A percentile compares a stretch with the other conserved stretches of the same genome.
These are phyloP conservation scores for Didymellaceae sp. DNA, from an alignment of 2,329 filamentous ascomycete genomes.

Conservation along the genomic window DNA sequence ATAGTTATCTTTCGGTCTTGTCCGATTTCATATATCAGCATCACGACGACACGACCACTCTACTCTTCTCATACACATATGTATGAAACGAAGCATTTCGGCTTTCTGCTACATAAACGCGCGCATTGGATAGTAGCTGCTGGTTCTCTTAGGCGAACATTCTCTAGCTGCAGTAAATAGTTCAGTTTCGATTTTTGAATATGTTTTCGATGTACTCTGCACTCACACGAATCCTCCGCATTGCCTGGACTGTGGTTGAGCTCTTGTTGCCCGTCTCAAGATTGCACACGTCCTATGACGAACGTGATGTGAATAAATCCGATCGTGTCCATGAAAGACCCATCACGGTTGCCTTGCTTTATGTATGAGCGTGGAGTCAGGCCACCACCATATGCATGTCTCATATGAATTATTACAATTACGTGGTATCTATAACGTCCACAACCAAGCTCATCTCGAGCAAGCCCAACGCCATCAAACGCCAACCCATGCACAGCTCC, in stretches of 20 bases:
- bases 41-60: slow-evolving; percentile 9
- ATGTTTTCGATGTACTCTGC: neutral
- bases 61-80: neutral
- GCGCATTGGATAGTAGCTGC: slow-evolving; percentile 13
- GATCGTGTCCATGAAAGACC: too few relatives aligned
- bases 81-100: neutral
- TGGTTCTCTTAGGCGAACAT: slow-evolving; percentile 11
- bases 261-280: too few relatives aligned
- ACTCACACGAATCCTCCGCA: neutral
- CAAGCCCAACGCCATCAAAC: neutral
- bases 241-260: too few relatives aligned
- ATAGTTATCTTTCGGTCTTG: slow-evolving; percentile 8
- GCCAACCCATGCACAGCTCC: slow-evolving; percentile 4
- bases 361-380: neutral
- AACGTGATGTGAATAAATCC: too few relatives aligned
- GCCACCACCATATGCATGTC: neutral
- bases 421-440: slow-evolving; percentile 10
- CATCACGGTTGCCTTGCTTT: too few relatives aligned
- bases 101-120: slow-evolving; percentile 1
- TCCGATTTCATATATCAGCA: neutral
- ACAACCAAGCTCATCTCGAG: neutral
- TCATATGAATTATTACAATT: slow-evolving; percentile 16
- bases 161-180: slow-evolving; percentile 7
- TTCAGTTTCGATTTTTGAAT: neutral
- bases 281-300: too few relatives aligned